Conservation (phyloP, 345 rosid genomes). For the Sisymbrium irio region DNA sequence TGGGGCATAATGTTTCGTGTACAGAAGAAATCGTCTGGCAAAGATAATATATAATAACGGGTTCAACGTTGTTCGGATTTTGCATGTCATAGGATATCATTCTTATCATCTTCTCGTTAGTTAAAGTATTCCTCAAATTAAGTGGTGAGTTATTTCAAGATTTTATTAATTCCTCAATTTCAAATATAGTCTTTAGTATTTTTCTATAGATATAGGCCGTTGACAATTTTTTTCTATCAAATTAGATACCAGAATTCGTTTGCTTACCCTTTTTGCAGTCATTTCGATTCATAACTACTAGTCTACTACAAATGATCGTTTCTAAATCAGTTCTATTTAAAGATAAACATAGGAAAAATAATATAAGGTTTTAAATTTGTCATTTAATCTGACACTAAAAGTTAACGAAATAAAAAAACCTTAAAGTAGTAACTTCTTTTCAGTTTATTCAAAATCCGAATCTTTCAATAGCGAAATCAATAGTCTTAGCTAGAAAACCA, state of each 20-base stretch:
- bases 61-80: slow-evolving; percentile 20
- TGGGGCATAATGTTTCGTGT: slow-evolving; percentile 14
- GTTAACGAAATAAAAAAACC: not conserved
- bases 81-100: slow-evolving; percentile 24
- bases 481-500: not conserved
- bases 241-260: not conserved
- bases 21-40: slow-evolving; percentile 27
- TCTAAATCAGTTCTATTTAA: not conserved
- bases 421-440: not conserved
- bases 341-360: not conserved
- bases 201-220: not conserved
- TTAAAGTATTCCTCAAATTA: not conserved
- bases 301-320: too few species aligned
- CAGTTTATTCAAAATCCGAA: not conserved
- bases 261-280: not conserved
- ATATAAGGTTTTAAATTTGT: not conserved
- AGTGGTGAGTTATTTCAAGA: not conserved
- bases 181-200: not conserved
- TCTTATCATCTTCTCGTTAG: slow-evolving; percentile 18
- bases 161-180: not conserved
- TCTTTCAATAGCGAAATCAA: not conserved
- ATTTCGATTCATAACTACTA: not conserved
- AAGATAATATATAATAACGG: slow-evolving; percentile 20
- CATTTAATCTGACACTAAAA: not conserved
- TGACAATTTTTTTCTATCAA: not conserved